Evolutionary conservation across 345 rosid genomes (phyloP), one percentile per base, ranked within the genome.

Genomic region (Clarkia xantiana): DNA sequence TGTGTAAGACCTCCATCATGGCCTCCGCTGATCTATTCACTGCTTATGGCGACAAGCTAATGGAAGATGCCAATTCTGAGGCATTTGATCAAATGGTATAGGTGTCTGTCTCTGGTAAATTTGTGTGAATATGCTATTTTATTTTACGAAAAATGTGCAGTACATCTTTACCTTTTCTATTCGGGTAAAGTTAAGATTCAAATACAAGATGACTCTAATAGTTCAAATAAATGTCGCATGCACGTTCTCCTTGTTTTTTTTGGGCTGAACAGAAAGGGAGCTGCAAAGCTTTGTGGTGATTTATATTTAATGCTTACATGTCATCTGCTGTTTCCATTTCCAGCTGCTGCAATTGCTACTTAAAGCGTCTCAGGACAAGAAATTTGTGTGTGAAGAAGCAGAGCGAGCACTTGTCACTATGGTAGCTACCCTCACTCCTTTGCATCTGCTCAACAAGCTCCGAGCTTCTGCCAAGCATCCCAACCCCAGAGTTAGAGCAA

Each of bases 291-390:
- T 29, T 29, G 36, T 29, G 4, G 36, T 29, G 36, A 29, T 29
- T 29, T 29, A 4, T 29, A 5, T 29, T 29, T 29, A 29, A 29
- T 5, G 9, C 36, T 29, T 1, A 29, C 4, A 45, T n/a, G n/a
- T 19, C 14, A 47, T 61, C 14, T 11, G 11, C 9, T 52, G 4
- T 43, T 18, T 41, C 49, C 45, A 57, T 15, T 16, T 46, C 43
- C 77, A 82, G 83, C 61, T 79, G 3, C 44, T 82, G 67, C 93
- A 82, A 73, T 54, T 89, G 49, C 68, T 89, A 18, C 73, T 90
- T 55, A 90, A 90, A 81, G 91, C 96, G 47, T 86, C 86, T 39
- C 96, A 83, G 57, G 97, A 90, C 73, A 90, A 90, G 69, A 61
- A 70, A 62, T 90, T 90, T 55, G 91, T 90, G 16, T 80, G 97